Conservation (phyloP, 2,329 filamentous ascomycete genomes). For the Akanthomyces dipterigenus region DNA sequence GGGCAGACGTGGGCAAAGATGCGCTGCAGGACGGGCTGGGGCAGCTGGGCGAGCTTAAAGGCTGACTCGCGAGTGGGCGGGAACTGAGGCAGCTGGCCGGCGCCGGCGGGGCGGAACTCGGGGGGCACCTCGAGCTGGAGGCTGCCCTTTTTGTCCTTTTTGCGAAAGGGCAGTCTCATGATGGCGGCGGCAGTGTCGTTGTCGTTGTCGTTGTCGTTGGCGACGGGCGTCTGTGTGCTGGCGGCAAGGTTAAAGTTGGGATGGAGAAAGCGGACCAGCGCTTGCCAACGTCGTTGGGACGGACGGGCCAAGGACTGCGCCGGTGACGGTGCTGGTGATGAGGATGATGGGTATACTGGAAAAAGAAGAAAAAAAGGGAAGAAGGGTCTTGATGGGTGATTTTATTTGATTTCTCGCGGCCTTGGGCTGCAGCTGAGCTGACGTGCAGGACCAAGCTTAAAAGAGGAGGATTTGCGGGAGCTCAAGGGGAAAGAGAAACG, state of each 20-base stretch:
- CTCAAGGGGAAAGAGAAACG: background rate
- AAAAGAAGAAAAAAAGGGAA: background rate
- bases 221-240: background rate
- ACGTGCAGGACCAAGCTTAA: no score
- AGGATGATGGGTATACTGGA: background rate
- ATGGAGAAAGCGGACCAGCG: background rate
- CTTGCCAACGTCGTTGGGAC: background rate
- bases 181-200: constrained; percentile 11
- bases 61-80: constrained; percentile 36
- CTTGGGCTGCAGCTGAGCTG: no score
- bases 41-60: constrained; percentile 47
- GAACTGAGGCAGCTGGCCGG: constrained; percentile 22
- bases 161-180: constrained; percentile 32
- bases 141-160: constrained; percentile 31
- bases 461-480: background rate
- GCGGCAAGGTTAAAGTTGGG: background rate
- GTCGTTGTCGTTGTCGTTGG: background rate
- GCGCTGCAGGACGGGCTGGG: constrained; percentile 60
- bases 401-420: no score
- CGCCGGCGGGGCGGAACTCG: constrained; percentile 23
- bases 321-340: background rate
- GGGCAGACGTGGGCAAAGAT: constrained; percentile 83
- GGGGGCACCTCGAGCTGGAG: constrained; percentile 22
- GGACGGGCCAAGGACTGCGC: background rate
- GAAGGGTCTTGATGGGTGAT: background rate